A percentile compares a stretch with the other conserved stretches of the same genome.
Conservation (phyloP, 176 grass and related monocot species). For the Tillandsia leiboldiana region DNA sequence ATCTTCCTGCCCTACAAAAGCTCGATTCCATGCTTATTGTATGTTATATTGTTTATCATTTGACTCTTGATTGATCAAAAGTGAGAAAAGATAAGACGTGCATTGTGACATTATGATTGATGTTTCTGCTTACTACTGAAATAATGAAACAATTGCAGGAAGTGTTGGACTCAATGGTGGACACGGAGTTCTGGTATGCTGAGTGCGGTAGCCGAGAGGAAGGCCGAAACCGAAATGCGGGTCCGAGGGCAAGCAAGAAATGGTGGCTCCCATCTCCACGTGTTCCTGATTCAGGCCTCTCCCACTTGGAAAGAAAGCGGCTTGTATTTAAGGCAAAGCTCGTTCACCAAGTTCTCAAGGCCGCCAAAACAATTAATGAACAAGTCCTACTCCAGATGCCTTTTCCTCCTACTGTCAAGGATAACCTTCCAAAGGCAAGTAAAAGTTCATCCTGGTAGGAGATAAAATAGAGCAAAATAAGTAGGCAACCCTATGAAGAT, state of each 20-base stretch:
- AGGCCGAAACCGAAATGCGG: conserved; percentile 23
- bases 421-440: conserved; percentile 88
- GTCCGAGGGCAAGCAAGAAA: conserved; percentile 58
- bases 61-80: not conserved
- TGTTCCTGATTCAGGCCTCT: conserved; percentile 61
- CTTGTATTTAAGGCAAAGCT: conserved; percentile 83
- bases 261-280: conserved; percentile 91
- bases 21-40: conserved; percentile 93
- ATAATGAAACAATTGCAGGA: conserved; percentile 46
- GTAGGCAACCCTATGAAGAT: no score
- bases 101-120: conserved; percentile 11
- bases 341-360: conserved; percentile 91
- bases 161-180: conserved; percentile 78
- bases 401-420: conserved; percentile 51
- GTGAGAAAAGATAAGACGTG: conserved; percentile 4
- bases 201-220: conserved; percentile 57
- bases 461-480: no score
- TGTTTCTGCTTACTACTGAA: conserved; percentile 3
- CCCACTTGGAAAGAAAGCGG: conserved; percentile 52
- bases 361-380: conserved; percentile 86
- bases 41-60: conserved; percentile 25
- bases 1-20: conserved; percentile 96
- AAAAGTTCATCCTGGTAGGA: not conserved
- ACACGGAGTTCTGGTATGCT: conserved; percentile 80
- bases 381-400: conserved; percentile 72